Conservation (phyloP, 345 rosid species). For the Gossypium mustelinum region DNA sequence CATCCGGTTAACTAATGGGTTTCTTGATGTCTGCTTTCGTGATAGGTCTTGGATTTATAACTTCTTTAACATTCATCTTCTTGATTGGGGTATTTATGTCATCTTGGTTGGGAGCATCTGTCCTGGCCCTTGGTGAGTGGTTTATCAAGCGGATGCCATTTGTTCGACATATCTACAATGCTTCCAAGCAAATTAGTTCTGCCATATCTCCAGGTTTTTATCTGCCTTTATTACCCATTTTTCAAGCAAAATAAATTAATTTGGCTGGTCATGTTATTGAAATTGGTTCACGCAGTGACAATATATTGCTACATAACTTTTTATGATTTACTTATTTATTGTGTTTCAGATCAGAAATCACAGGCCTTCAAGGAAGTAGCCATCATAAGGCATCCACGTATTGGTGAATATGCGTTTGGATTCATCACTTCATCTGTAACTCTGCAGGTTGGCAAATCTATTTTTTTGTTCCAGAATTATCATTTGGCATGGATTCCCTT, state of each 20-base stretch:
- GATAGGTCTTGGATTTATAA: constrained; percentile 89
- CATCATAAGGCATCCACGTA: constrained; percentile 94
- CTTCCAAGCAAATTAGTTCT: constrained; percentile 97
- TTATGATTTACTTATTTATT: constrained; percentile 11
- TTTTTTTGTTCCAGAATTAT: constrained; percentile 2
- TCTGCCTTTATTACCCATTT: constrained; percentile 2
- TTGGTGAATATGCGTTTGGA: constrained; percentile 98
- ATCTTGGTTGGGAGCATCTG: constrained; percentile 98
- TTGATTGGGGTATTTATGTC: constrained; percentile 99
- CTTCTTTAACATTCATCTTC: constrained; percentile 90
- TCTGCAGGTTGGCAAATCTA: constrained; percentile 58
- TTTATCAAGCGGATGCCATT: constrained; percentile 98
- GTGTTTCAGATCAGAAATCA: constrained; percentile 75
- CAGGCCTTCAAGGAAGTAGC: constrained; percentile 99
- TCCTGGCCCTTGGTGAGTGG: constrained; percentile 94
- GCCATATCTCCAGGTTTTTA: constrained; percentile 92
- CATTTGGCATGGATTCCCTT: neutral
- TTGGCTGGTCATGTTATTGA: neutral
- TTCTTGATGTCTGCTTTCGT: constrained; percentile 20
- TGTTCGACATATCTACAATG: constrained; percentile 92
- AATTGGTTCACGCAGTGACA: constrained; percentile 1
- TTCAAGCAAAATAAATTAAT: neutral
- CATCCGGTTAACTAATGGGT: neutral
- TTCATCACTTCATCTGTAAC: constrained; percentile 84
- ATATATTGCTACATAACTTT: constrained; percentile 4